These are phyloP conservation scores for Cucurbita argyrosperma DNA, from an alignment of 306 rosid genomes.

Conservation along the genomic window DNA sequence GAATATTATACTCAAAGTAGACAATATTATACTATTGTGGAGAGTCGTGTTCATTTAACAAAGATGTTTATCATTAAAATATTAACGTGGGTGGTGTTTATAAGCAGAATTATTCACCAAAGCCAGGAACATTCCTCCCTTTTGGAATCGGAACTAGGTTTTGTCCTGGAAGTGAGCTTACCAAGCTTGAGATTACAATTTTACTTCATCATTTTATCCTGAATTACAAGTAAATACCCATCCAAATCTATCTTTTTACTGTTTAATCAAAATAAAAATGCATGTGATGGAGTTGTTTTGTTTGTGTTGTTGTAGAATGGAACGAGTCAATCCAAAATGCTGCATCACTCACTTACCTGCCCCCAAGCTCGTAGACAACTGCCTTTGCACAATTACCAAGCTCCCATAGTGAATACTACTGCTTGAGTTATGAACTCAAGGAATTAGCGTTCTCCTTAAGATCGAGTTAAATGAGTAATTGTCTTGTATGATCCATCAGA, in stretches of 20 bases:
- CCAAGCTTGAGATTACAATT: slow-evolving; percentile 36
- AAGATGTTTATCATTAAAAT: too few species aligned
- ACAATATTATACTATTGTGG: too few species aligned
- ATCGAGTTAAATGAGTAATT: too few species aligned
- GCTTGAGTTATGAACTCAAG: too few species aligned
- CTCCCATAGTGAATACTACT: neutral
- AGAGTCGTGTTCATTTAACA: too few species aligned
- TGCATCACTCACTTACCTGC: neutral
- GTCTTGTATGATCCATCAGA: too few species aligned
- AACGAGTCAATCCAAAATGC: neutral
- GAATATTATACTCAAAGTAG: too few species aligned
- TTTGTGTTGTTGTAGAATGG: neutral
- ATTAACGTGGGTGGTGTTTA: neutral
- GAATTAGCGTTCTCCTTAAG: too few species aligned
- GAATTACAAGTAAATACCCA: slow-evolving; percentile 18
- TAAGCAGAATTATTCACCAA: slow-evolving; percentile 25
- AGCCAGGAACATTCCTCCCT: slow-evolving; percentile 37
- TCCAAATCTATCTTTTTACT: too few species aligned
- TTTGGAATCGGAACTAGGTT: slow-evolving; percentile 44
- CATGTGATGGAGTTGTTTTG: neutral
- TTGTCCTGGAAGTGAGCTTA: slow-evolving; percentile 42
- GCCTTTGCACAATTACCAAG: neutral
- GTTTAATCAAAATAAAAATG: too few species aligned
- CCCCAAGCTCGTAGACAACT: neutral
- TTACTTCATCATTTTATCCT: slow-evolving; percentile 48